Conservation (phyloP, 331 rosid species). For the Cydonia oblonga region DNA sequence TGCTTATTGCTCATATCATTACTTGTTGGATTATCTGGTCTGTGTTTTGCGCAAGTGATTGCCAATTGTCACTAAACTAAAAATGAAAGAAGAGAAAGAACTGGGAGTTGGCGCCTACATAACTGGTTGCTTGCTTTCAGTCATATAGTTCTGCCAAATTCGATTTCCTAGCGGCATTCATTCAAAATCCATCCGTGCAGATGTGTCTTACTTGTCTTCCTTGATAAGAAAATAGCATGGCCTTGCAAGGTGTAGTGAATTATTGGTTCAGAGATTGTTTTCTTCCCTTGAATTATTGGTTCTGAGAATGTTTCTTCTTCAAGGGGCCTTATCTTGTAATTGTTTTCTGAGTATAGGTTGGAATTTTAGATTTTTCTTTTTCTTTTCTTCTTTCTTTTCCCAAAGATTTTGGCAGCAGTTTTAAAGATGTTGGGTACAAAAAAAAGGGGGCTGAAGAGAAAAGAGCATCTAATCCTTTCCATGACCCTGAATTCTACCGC, state of each 20-base stretch:
- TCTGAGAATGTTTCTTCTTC: neutral
- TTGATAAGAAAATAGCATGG: neutral
- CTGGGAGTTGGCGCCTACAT: no score
- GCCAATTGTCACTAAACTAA: neutral
- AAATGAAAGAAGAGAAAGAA: no score
- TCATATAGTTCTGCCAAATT: neutral
- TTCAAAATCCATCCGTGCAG: neutral
- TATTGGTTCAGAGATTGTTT: neutral
- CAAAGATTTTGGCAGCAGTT: constrained; percentile 38
- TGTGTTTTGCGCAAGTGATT: neutral
- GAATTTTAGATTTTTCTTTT: neutral
- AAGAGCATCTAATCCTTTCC: constrained; percentile 51
- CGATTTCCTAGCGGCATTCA: neutral
- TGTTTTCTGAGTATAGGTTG: constrained; percentile 17
- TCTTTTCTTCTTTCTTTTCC: neutral
- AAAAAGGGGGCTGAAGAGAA: constrained; percentile 34
- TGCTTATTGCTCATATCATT: neutral
- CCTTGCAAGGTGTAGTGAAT: neutral
- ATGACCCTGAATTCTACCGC: constrained; percentile 27
- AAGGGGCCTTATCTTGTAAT: neutral
- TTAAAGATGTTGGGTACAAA: constrained; percentile 24
- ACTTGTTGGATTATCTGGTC: neutral
- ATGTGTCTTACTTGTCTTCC: neutral
- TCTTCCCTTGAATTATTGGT: neutral
- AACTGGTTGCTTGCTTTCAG: neutral